Evolutionary conservation across 2,329 filamentous ascomycete species (phyloP).

Genomic region (Fusarium sp.): DNA sequence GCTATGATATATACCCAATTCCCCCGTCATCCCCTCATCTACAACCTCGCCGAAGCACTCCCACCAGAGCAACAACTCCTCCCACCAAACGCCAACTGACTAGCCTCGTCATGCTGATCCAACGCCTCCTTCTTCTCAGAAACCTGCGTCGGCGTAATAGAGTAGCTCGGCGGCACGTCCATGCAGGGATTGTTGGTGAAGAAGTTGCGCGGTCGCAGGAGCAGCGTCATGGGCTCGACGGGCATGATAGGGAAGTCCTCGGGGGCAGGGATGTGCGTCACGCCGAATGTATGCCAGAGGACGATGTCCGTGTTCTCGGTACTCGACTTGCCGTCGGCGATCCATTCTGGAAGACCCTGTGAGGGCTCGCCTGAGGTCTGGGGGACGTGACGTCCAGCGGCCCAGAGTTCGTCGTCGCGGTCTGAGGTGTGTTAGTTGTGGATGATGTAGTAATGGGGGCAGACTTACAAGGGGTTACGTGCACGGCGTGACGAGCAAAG

Average conservation of each 20-base stretch:
- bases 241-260: constrained; percentile 97
- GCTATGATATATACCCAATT: constrained; percentile 8
- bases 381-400: constrained; percentile 86
- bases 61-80: constrained; percentile 33
- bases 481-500: constrained; percentile 86
- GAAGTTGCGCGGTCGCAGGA: constrained; percentile 84
- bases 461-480: constrained; percentile 85
- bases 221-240: constrained; percentile 82
- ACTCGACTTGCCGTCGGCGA: constrained; percentile 73
- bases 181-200: constrained; percentile 82
- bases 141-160: constrained; percentile 47
- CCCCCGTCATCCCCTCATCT: background rate
- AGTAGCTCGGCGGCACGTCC: constrained; percentile 74
- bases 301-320: constrained; percentile 89
- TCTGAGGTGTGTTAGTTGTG: constrained; percentile 60
- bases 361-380: constrained; percentile 86
- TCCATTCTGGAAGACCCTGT: constrained; percentile 78
- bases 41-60: constrained; percentile 31
- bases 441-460: accelerated
- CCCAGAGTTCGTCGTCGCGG: constrained; percentile 82
- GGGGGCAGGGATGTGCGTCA: constrained; percentile 88
- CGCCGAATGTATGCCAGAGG: constrained; percentile 92
- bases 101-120: constrained; percentile 39
- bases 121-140: constrained; percentile 38
- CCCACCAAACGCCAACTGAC: constrained; percentile 43